These are phyloP conservation scores for Leucoagaricus sp. DNA, from an alignment of 1,284 basidiomycete species.

Conservation along the genomic window DNA sequence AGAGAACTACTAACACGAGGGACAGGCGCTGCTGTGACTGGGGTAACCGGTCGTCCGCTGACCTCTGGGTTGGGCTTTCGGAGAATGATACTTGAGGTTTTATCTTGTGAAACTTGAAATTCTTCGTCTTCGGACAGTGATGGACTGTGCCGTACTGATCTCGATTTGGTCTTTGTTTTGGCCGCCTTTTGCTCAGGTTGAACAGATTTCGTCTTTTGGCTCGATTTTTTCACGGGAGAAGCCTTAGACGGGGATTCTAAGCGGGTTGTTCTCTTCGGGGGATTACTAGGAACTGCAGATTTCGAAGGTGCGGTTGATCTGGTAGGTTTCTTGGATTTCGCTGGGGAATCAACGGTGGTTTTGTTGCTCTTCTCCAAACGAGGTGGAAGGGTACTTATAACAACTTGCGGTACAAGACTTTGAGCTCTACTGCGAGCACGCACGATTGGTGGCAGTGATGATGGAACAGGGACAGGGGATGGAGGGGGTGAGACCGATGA, in stretches of 20 bases:
- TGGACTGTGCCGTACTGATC: not conserved
- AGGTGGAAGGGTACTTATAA: conserved; percentile 8
- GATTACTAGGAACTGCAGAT: not conserved
- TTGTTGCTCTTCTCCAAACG: not conserved
- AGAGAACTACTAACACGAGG: not conserved
- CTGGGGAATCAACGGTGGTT: not conserved
- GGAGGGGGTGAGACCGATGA: not conserved
- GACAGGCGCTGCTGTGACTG: not conserved
- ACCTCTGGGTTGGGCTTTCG: not conserved
- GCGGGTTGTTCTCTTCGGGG: not conserved
- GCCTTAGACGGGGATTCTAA: not conserved
- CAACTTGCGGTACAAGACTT: conserved; percentile 4
- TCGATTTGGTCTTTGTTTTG: not conserved
- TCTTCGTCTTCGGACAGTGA: not conserved
- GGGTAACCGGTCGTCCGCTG: not conserved
- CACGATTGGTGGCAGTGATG: not conserved
- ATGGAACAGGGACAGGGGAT: not conserved
- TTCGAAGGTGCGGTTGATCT: not conserved
- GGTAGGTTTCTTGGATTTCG: not conserved
- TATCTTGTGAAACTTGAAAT: too few relatives aligned
- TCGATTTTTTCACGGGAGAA: not conserved
- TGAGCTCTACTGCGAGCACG: not conserved
- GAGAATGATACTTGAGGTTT: too few relatives aligned
- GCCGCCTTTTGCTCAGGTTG: not conserved
- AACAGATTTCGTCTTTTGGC: not conserved